Percentiles rank a stretch among this genome's conserved stretches.
Evolutionary conservation across 495 filamentous ascomycete species (phyloP).

Genomic region (Elasticomyces elasticus): DNA sequence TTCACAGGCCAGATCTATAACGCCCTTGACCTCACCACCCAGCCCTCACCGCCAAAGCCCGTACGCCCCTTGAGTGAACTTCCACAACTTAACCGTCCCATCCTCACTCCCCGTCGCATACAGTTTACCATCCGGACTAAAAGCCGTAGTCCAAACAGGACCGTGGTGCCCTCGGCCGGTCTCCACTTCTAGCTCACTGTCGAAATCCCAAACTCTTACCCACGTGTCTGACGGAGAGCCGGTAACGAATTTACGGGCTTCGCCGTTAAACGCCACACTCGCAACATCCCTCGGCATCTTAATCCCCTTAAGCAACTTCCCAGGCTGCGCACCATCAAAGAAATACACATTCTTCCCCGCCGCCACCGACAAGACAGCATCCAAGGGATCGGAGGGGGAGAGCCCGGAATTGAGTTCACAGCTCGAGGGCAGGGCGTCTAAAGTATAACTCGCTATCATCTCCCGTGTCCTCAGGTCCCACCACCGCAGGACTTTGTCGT

Average conservation of each 20-base stretch:
- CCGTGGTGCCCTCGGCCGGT: conserved; percentile 96
- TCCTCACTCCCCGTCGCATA: conserved; percentile 96
- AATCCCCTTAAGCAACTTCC: conserved; percentile 63
- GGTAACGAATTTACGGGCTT: conserved; percentile 71
- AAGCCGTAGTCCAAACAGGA: conserved; percentile 87
- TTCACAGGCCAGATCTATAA: too few relatives aligned
- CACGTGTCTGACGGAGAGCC: conserved; percentile 85
- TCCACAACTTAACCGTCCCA: conserved; percentile 92
- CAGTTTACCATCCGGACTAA: conserved; percentile 88
- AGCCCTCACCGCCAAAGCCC: conserved; percentile 50
- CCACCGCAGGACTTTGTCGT: conserved; percentile 87
- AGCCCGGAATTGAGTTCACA: conserved; percentile 75
- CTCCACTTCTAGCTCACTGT: conserved; percentile 66
- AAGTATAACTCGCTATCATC: conserved; percentile 56
- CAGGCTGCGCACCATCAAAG: conserved; percentile 66
- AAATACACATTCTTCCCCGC: conserved; percentile 90
- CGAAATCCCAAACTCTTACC: conserved; percentile 84
- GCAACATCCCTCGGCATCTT: conserved; percentile 75
- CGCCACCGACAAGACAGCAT: conserved; percentile 47
- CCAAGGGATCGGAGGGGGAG: conserved; percentile 41
- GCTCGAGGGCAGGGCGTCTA: conserved; percentile 77
- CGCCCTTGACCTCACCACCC: too few relatives aligned
- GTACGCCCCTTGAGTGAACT: conserved; percentile 57
- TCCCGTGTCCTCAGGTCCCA: conserved; percentile 73
- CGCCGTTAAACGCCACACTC: conserved; percentile 75